Conservation (phyloP, 2,329 filamentous ascomycete species). For the Cordyceps javanica region DNA sequence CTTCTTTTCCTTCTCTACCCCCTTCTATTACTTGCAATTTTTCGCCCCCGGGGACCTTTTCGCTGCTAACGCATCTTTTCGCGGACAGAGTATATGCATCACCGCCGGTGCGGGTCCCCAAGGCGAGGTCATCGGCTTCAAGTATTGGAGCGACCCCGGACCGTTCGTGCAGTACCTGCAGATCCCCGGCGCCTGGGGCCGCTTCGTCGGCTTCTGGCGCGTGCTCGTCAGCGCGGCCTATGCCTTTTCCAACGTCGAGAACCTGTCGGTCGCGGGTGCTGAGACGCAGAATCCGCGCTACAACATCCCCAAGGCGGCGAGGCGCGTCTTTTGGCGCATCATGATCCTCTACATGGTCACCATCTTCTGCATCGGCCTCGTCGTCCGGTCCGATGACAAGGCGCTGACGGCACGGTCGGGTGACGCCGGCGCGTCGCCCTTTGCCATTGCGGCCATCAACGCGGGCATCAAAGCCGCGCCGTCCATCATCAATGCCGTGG, state of each 20-base stretch:
- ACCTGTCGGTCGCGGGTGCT: constrained; percentile 49
- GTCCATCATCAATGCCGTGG: constrained; percentile 52
- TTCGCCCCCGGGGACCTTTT: no score
- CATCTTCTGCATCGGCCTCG: constrained; percentile 50
- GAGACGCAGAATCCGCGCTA: constrained; percentile 62
- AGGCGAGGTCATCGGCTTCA: constrained; percentile 58
- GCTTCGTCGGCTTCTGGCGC: constrained; percentile 52
- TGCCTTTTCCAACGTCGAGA: constrained; percentile 62
- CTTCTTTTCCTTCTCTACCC: no score
- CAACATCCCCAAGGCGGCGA: constrained; percentile 63
- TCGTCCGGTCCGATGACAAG: constrained; percentile 44
- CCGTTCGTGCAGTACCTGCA: no score
- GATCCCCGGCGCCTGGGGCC: constrained; percentile 45
- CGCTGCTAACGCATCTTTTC: no score
- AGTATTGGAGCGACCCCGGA: constrained; percentile 42
- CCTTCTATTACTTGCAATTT: no score
- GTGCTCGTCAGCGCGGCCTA: constrained; percentile 62
- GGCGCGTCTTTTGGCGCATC: constrained; percentile 67
- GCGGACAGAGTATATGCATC: no score
- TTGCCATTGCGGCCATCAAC: constrained; percentile 55
- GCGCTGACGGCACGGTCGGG: constrained; percentile 34
- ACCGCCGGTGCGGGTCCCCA: constrained; percentile 64
- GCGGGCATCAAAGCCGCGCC: constrained; percentile 45
- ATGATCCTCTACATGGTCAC: constrained; percentile 64
- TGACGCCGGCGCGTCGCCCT: constrained; percentile 53